Percentiles rank a stretch among this genome's conserved stretches.
Evolutionary conservation across 495 filamentous ascomycete genomes (phyloP).

Genomic region (Pseudomonodictys pantanalensis): DNA sequence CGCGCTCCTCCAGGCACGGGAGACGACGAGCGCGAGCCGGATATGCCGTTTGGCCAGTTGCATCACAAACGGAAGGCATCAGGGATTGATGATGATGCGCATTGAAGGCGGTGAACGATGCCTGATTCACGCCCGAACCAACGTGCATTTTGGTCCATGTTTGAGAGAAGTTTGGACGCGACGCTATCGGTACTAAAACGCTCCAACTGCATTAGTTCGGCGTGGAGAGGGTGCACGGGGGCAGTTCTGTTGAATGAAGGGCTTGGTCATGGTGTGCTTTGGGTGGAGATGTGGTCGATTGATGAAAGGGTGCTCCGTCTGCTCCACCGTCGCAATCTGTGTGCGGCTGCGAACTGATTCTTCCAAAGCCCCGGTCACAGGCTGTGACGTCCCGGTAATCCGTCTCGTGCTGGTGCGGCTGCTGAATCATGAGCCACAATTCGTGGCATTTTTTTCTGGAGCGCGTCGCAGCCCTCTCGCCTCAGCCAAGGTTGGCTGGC

Average conservation of each 20-base stretch:
- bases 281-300: constrained; percentile 2
- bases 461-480: constrained; percentile 17
- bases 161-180: constrained; percentile 33
- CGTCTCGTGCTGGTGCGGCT: constrained; percentile 13
- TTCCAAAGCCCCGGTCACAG: constrained; percentile 35
- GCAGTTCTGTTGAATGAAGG: constrained; percentile 19
- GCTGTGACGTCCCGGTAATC: constrained; percentile 25
- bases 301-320: constrained; percentile 6
- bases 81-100: constrained; percentile 28
- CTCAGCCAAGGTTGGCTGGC: constrained; percentile 28
- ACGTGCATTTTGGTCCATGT: constrained; percentile 23
- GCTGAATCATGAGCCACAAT: constrained; percentile 22
- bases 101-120: constrained; percentile 36
- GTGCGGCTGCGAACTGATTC: constrained; percentile 21
- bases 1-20: too few species aligned
- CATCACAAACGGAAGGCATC: constrained; percentile 19
- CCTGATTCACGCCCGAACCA: constrained; percentile 34
- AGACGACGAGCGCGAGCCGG: constrained; percentile 1
- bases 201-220: constrained; percentile 32
- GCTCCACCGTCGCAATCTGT: constrained; percentile 13
- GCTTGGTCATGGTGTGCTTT: constrained; percentile 8
- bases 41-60: constrained; percentile 22
- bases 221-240: constrained; percentile 28
- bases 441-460: background rate
- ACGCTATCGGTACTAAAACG: constrained; percentile 33